Percentiles rank a stretch among this genome's conserved stretches.
phyloP scores from a whole-genome alignment of 106 monocot genomes.

The Allium sativum region DNA sequence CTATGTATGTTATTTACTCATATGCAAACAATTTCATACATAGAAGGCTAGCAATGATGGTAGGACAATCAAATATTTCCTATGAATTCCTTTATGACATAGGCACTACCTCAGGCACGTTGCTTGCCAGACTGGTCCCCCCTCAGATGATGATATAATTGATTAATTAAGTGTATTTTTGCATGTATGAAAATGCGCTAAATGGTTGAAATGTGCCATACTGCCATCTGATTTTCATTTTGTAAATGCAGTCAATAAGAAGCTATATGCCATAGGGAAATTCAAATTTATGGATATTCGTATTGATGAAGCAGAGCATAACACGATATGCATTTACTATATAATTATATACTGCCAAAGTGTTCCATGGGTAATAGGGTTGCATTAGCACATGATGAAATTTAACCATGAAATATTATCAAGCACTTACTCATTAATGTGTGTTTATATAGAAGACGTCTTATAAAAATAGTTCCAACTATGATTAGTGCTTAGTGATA shows the following conservation, averaged over 20 bases:
- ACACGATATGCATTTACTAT: constrained; percentile 99
- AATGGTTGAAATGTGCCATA: too few species aligned
- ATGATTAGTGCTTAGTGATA: too few species aligned
- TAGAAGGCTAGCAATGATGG: constrained; percentile 69
- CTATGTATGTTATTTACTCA: too few species aligned
- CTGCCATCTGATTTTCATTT: neutral
- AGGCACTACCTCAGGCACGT: neutral
- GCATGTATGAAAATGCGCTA: too few species aligned
- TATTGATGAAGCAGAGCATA: constrained; percentile 97
- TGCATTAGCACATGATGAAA: neutral
- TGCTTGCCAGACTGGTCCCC: neutral
- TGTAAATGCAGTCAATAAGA: constrained; percentile 58
- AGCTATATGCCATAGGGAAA: constrained; percentile 66
- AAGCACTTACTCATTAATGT: too few species aligned
- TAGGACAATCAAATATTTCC: constrained; percentile 4
- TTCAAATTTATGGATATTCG: constrained; percentile 82
- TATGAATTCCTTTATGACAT: neutral
- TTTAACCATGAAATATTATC: too few species aligned
- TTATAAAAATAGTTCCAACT: too few species aligned
- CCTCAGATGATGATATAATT: neutral
- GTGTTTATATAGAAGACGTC: too few species aligned
- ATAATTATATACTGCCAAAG: constrained; percentile 92
- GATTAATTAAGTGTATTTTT: too few species aligned
- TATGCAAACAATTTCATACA: neutral
- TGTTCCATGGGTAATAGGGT: constrained; percentile 67